A percentile compares a stretch with the other conserved stretches of the same genome.
Conservation (phyloP, 768 basidiomycete species). For the Russula griseocarnosa region DNA sequence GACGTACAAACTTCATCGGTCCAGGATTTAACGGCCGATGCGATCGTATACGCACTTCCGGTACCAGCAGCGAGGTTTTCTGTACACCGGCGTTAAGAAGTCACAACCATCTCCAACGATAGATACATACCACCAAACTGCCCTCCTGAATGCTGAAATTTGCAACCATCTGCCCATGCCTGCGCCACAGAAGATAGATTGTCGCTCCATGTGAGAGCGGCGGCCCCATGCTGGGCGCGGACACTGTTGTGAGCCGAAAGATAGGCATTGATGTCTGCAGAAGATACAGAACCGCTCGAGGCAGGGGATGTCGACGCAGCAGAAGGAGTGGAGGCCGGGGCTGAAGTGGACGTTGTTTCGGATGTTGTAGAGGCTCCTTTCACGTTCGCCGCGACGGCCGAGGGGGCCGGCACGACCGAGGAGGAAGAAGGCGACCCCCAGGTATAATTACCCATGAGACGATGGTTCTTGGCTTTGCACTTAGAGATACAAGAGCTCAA, state of each 20-base stretch:
- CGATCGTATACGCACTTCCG: conserved; percentile 48
- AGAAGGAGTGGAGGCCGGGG: conserved; percentile 13
- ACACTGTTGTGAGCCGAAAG: conserved; percentile 59
- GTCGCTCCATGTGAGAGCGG: conserved; percentile 59
- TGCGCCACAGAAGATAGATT: conserved; percentile 59
- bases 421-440: not conserved
- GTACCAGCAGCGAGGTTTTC: conserved; percentile 76
- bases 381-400: no score
- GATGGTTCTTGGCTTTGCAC: conserved; percentile 22
- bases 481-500: conserved; percentile 18
- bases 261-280: conserved; percentile 49
- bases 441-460: not conserved
- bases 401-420: no score
- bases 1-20: conserved; percentile 61
- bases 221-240: conserved; percentile 61
- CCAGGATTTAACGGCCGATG: conserved; percentile 55
- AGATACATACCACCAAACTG: conserved; percentile 50
- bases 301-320: conserved; percentile 9
- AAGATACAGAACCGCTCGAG: conserved; percentile 31
- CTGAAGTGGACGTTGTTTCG: no score
- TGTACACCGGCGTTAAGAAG: conserved; percentile 29
- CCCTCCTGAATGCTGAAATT: conserved; percentile 67
- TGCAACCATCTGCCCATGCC: conserved; percentile 63
- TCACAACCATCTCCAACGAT: not conserved
- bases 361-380: no score